phyloP scores from a whole-genome alignment of 306 rosid genomes.

The Quercus cerris region DNA sequence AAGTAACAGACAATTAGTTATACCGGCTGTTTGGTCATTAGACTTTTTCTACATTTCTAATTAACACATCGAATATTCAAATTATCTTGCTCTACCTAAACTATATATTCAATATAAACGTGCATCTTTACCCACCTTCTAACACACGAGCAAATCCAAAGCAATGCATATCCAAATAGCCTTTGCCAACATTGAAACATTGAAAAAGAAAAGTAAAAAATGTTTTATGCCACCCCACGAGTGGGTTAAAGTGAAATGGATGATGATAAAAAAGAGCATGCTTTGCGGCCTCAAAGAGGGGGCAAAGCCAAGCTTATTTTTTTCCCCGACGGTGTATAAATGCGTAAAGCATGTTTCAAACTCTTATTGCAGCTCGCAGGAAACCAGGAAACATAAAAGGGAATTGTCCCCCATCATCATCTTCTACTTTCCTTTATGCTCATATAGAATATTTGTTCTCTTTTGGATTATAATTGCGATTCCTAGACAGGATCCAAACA shows the following conservation, averaged over 20 bases:
- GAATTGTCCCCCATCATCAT: slow-evolving; percentile 19
- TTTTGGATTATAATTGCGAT: slow-evolving; percentile 28
- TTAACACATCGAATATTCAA: too few species aligned
- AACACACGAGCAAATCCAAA: too few species aligned
- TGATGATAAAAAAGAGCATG: neutral
- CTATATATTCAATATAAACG: too few species aligned
- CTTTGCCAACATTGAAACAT: too few species aligned
- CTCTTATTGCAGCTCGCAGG: slow-evolving; percentile 62
- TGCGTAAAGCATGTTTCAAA: slow-evolving; percentile 34
- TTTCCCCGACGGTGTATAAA: slow-evolving; percentile 1
- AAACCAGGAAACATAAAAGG: slow-evolving; percentile 58
- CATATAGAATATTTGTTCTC: slow-evolving; percentile 19
- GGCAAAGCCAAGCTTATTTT: slow-evolving; percentile 26
- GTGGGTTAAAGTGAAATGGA: too few species aligned
- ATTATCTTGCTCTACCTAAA: too few species aligned
- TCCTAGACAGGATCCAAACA: slow-evolving; percentile 54
- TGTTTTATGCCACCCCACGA: neutral
- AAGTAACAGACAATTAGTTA: too few species aligned
- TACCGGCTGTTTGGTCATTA: rapidly evolving
- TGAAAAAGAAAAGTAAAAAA: slow-evolving; percentile 21
- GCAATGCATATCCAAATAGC: too few species aligned
- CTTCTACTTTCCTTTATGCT: slow-evolving; percentile 26
- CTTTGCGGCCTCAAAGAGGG: slow-evolving; percentile 45
- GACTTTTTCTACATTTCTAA: too few species aligned
- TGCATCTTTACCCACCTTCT: too few species aligned